Conservation (phyloP, 2,329 filamentous ascomycete genomes). For the Pyricularia sp. region DNA sequence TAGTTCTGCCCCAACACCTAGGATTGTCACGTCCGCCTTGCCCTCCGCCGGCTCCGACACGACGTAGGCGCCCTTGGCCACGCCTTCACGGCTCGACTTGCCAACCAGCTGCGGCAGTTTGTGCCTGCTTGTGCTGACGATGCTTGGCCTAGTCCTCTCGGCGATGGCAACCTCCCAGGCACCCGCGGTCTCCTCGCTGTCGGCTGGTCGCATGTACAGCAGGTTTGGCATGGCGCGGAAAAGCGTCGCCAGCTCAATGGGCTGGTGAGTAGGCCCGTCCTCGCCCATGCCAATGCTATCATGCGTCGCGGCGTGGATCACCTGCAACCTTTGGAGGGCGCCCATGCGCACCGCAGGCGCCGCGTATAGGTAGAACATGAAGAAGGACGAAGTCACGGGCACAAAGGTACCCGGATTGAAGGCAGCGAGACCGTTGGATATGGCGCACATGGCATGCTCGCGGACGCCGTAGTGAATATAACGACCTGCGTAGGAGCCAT, state of each 20-base stretch:
- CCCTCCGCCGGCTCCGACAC: slow-evolving; percentile 16
- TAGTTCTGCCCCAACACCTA: slow-evolving; percentile 28
- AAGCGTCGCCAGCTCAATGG: slow-evolving; percentile 44
- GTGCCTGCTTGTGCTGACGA: slow-evolving; percentile 34
- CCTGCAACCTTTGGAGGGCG: slow-evolving; percentile 42
- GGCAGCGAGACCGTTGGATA: slow-evolving; percentile 49
- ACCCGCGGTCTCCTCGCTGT: slow-evolving; percentile 47
- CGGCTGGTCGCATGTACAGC: slow-evolving; percentile 49
- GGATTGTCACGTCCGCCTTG: slow-evolving; percentile 26
- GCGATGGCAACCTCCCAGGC: slow-evolving; percentile 37
- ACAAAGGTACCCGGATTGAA: slow-evolving; percentile 45
- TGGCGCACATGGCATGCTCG: slow-evolving; percentile 50
- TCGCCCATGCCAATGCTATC: slow-evolving; percentile 51
- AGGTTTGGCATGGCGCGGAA: slow-evolving; percentile 56
- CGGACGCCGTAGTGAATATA: slow-evolving; percentile 51
- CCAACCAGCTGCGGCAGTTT: slow-evolving; percentile 23
- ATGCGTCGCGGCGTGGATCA: slow-evolving; percentile 53
- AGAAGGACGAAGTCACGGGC: slow-evolving; percentile 49
- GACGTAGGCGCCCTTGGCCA: slow-evolving; percentile 29
- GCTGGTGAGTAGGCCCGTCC: slow-evolving; percentile 54
- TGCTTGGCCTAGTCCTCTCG: slow-evolving; percentile 22
- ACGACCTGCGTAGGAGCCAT: slow-evolving; percentile 33
- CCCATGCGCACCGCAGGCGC: slow-evolving; percentile 53
- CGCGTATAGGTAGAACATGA: slow-evolving; percentile 53
- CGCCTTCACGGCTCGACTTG: slow-evolving; percentile 22